Base-by-base conservation (phyloP, 2,329 filamentous ascomycete genomes). In the Alternaria novae-zelandiae region DNA sequence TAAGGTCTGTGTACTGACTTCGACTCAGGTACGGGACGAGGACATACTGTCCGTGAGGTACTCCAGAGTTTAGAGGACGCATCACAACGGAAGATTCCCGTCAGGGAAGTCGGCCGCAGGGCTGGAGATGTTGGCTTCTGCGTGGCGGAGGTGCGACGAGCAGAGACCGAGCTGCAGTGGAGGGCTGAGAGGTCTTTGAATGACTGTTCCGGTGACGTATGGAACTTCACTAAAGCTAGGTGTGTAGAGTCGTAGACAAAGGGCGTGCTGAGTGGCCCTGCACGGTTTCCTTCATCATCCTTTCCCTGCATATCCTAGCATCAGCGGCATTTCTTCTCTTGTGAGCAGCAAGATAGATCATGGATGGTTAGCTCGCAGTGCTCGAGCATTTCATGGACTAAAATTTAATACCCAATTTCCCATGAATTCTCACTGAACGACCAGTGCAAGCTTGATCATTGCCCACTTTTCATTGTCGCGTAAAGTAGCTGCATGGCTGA, bases 1-100 rank as follows among this genome's bases (percentile, higher is more conserved):
- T 5, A 9, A 41, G 23, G 3, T 25, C 10, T 5, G 36, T 13
- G 55, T 21, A 26, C 67, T 77, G 54, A 77, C 66, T 23, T 15
- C 6, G 9, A 7, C 6, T 26, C 30, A 78, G 81, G 81, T 21
- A 82, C 81, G 23, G 81, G 81, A 21, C 70, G 70, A 59, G 81
- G 81, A 17, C 79, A 81, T 53, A 81, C 80, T 11, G 81, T 83
- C n/a, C 77, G 77, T 6, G 81, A 82, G 67, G 80, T 83, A 9
- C 76, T 82, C 11, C 66, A 73, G 8, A 79, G 79, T 49, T 71
- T 83, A 23, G 75, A 82, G 63, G 68, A 72, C 20, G 79, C 79
- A 11, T 78, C 80, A 6, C 68, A 72, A 36, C 67, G 73, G 32
- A 71, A 59, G 13, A 80, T 83, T 6, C 79, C 80, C 9, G 75